Base-by-base conservation (phyloP, 2,329 filamentous ascomycete species). In the Colletotrichum eremochloae region DNA sequence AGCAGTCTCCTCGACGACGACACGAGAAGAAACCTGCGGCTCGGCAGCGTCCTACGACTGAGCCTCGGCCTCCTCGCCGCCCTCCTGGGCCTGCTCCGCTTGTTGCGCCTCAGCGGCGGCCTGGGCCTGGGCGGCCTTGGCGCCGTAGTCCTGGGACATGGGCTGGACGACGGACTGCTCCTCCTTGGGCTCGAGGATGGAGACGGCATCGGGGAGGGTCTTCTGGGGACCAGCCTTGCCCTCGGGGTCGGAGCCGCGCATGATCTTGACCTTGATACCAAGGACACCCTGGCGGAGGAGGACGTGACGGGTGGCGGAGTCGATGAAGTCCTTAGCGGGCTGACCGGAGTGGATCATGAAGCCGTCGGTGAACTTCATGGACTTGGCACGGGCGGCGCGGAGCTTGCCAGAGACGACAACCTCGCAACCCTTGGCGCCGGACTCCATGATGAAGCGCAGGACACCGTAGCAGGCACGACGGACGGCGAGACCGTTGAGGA, bases 291-390 rank as follows among this genome's bases (percentile, higher is more conserved):
- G 96, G 88, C 97, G 94, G 86, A 99, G 95, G 79, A 99, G 95
- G 82, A 99, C 96, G 94, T 99, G 96, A 82, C 96, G 96, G 83
- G 96, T 98, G 80, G 97, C 97, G 82, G 88, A 91, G 91, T 99
- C 96, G 86, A 99, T 99, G 90, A 99, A 99, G 89, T 99, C 96
- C 89, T 97, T 96, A 83, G 96, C 96, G 83, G 96, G 96, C 87
- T 99, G 96, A 88, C 96, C 96, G 82, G 96, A 99, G 94, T 99
- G 96, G 89, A 99, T 99, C 96, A 99, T 99, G 94, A 99, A 99
- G 85, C 96, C 96, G 87, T 99, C 95, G 87, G 96, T 99, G 93
- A 99, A 99, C 93, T 99, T 99, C 96, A 99, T 99, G 89, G 91
- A 94, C 94, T 99, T 99, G 87, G 96, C 96, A 90, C 96, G 95